Evolutionary conservation across 2,329 filamentous ascomycete species (phyloP), one percentile per base, ranked within the genome.

Genomic region (Metarhizium robertsii): DNA sequence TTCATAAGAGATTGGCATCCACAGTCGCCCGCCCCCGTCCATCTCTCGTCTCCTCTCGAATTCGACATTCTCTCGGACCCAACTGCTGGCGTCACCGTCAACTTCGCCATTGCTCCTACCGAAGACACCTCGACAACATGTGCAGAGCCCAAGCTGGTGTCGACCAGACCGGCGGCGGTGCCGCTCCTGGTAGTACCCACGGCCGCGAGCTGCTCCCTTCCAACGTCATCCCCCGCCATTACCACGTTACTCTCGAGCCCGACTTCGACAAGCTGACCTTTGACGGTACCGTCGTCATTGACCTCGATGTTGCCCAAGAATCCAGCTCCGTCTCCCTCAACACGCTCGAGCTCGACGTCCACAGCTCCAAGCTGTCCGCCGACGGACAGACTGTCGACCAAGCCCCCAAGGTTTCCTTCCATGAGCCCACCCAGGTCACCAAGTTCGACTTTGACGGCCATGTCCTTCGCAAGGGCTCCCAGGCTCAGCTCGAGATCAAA

Each of bases 161-260:
- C 62, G 71, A 70, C 43, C 61, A 64, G 63, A 66, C 66, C 55
- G 65, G 69, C 60, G 68, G 66, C 56, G 67, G 67, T 55, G 58
- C 56, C 16, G 55, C 59, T 53, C 45, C 61, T 20, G 51, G 55
- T 20, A 54, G 49, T 32, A 38, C 54, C 49, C 73, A 66, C 18
- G 64, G 61, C 43, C 86, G 92, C 65, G 88, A 95, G 76, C 86
- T 97, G 61, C 80, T 97, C 64, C 94, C 92, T 53, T 85, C 86
- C 73, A 95, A 96, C 67, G 90, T 96, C 66, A 87, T 92, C 70
- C 92, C 92, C n/a, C 74, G 80, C 43, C 91, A 97, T 75, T 97
- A 97, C 74, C 84, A 95, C 71, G 74, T 97, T 64, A 94, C 89
- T 1, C 79, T 97, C 59, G 94, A 97, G 75, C 91, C 92, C 54